phyloP scores from a whole-genome alignment of 768 basidiomycete species.

The Termitomyces titanicus region DNA sequence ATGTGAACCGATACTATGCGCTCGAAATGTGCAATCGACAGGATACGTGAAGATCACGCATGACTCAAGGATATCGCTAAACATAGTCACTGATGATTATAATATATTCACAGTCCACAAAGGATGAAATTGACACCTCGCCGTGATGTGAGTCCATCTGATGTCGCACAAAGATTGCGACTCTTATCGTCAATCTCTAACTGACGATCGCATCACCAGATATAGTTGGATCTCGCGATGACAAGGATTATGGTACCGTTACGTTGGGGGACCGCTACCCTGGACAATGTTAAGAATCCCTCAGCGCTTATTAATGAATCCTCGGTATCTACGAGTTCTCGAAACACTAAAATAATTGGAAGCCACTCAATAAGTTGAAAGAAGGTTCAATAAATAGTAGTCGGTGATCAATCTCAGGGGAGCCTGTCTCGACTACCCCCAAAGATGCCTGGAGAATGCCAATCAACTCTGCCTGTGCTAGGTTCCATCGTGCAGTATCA shows the following conservation, averaged over 20 bases:
- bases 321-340: not conserved
- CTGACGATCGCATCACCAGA: not conserved
- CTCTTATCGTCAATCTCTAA: not conserved
- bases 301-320: not conserved
- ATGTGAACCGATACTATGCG: no score
- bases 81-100: no score
- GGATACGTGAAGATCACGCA: no score
- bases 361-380: not conserved
- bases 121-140: not conserved
- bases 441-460: not conserved
- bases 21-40: no score
- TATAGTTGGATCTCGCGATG: not conserved
- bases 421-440: not conserved
- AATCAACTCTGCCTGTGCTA: not conserved
- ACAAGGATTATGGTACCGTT: not conserved
- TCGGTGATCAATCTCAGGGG: not conserved
- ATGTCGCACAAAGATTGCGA: not conserved
- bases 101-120: no score
- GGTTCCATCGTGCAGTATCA: slow-evolving; percentile 12
- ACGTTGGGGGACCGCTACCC: not conserved
- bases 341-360: not conserved
- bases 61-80: no score
- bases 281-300: not conserved
- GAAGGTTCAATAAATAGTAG: slow-evolving; percentile 2
- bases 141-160: not conserved